Evolutionary conservation across 345 rosid genomes (phyloP).

Genomic region (Punica granatum): DNA sequence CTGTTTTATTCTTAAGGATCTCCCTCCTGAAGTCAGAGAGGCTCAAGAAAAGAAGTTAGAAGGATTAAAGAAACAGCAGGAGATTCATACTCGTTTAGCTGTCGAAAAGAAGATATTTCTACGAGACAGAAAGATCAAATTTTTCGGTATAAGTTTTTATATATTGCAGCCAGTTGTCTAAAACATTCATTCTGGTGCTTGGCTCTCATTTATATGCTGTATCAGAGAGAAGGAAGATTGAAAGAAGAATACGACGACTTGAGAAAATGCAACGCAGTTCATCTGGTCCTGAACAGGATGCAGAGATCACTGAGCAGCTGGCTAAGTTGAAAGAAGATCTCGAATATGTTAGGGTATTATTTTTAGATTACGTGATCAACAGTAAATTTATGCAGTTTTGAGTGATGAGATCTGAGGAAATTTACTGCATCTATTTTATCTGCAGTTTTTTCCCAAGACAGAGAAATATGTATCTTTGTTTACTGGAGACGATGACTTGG

Average conservation of each 20-base stretch:
- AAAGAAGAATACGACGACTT: conserved; percentile 76
- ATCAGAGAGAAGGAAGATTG: conserved; percentile 87
- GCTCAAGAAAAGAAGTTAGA: conserved; percentile 65
- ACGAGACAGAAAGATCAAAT: conserved; percentile 82
- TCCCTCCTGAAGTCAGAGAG: conserved; percentile 66
- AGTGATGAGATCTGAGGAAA: background rate
- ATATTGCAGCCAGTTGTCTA: background rate
- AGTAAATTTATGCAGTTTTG: background rate
- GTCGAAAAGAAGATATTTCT: conserved; percentile 84
- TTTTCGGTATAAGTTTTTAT: conserved; percentile 51
- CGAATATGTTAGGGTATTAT: conserved; percentile 83
- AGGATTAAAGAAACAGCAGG: conserved; percentile 79
- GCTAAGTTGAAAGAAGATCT: conserved; percentile 89
- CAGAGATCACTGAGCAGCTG: conserved; percentile 57
- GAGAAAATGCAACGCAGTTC: conserved; percentile 87
- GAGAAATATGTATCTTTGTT: conserved; percentile 93
- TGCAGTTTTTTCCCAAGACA: conserved; percentile 94
- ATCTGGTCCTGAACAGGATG: conserved; percentile 63
- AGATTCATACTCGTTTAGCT: conserved; percentile 72
- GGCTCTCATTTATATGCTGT: background rate
- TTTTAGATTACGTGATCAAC: background rate
- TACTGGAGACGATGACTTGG: conserved; percentile 68
- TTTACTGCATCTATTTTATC: background rate
- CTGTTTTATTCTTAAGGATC: conserved; percentile 32
- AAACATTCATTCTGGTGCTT: background rate